phyloP scores from a whole-genome alignment of 306 rosid genomes.

The Begonia masoniana region DNA sequence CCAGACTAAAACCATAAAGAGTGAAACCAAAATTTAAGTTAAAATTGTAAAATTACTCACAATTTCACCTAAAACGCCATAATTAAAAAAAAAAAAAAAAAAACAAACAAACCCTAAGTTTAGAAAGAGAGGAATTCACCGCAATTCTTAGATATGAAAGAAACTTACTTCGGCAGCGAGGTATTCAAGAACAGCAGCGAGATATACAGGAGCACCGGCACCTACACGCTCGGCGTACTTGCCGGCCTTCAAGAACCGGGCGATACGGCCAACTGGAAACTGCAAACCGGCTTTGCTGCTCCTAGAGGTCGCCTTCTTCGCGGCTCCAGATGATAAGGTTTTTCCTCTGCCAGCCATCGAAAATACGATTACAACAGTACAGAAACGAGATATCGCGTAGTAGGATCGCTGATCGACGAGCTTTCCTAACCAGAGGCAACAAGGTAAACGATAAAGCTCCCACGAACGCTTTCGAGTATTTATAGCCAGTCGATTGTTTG shows the following conservation, averaged over 20 bases:
- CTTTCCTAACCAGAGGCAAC: too few relatives aligned
- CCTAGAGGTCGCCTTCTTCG: conserved; percentile 78
- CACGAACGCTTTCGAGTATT: too few relatives aligned
- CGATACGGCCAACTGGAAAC: conserved; percentile 90
- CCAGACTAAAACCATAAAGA: too few relatives aligned
- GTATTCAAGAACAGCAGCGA: conserved; percentile 84
- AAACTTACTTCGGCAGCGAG: conserved; percentile 69
- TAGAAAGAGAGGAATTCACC: neutral
- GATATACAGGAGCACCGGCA: conserved; percentile 90
- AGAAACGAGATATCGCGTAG: too few relatives aligned
- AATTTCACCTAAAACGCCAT: too few relatives aligned
- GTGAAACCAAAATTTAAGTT: too few relatives aligned
- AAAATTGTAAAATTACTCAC: too few relatives aligned
- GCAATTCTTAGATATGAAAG: neutral
- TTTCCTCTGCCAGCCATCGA: conserved; percentile 75
- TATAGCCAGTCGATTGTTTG: too few relatives aligned
- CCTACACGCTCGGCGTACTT: conserved; percentile 91
- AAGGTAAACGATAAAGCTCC: too few relatives aligned
- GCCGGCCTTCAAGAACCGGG: conserved; percentile 76
- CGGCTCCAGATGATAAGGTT: conserved; percentile 54
- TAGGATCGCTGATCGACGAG: too few relatives aligned
- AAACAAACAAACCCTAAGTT: conserved; percentile 29
- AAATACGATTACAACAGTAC: too few relatives aligned
- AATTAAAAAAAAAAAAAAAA: neutral
- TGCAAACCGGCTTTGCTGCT: conserved; percentile 88